phyloP scores from a whole-genome alignment of 2,329 filamentous ascomycete species.

The Drechslerella coelobrocha region DNA sequence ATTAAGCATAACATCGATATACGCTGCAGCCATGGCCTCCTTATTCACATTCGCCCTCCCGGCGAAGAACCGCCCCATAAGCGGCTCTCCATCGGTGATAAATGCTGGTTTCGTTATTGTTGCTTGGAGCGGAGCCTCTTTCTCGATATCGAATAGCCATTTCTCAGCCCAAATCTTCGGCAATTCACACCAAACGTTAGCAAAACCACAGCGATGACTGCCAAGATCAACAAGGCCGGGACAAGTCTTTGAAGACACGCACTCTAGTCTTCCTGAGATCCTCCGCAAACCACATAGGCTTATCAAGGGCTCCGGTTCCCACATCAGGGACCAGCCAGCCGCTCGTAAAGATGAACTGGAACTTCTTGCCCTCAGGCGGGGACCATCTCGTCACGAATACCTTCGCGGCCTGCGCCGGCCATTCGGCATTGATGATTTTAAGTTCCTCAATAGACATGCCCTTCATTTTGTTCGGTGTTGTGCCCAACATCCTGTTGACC shows the following conservation, averaged over 20 bases:
- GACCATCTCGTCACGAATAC: constrained; percentile 55
- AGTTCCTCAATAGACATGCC: constrained; percentile 52
- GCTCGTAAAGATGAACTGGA: constrained; percentile 60
- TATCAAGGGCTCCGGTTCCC: constrained; percentile 10
- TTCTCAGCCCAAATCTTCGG: constrained; percentile 34
- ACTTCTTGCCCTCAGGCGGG: constrained; percentile 55
- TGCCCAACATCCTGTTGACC: constrained; percentile 53
- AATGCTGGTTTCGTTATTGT: constrained; percentile 27
- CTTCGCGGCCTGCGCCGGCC: constrained; percentile 56
- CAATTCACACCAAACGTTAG: neutral
- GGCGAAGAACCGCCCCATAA: neutral
- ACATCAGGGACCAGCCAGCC: constrained; percentile 14
- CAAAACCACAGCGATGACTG: neutral
- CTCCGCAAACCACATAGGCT: constrained; percentile 34
- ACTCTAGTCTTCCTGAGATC: constrained; percentile 30
- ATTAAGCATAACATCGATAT: constrained; percentile 29
- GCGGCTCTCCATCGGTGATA: constrained; percentile 26
- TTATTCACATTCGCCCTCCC: constrained; percentile 17
- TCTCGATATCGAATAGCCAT: constrained; percentile 21
- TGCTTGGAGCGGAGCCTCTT: constrained; percentile 14
- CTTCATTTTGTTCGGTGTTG: constrained; percentile 30
- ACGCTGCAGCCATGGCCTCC: constrained; percentile 24
- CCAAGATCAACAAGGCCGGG: neutral
- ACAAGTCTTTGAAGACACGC: neutral
- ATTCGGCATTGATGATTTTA: constrained; percentile 56